Percentiles rank a stretch among this genome's conserved stretches.
Conservation (phyloP, 2,329 filamentous ascomycete genomes). For the Paecilomyces formosus region DNA sequence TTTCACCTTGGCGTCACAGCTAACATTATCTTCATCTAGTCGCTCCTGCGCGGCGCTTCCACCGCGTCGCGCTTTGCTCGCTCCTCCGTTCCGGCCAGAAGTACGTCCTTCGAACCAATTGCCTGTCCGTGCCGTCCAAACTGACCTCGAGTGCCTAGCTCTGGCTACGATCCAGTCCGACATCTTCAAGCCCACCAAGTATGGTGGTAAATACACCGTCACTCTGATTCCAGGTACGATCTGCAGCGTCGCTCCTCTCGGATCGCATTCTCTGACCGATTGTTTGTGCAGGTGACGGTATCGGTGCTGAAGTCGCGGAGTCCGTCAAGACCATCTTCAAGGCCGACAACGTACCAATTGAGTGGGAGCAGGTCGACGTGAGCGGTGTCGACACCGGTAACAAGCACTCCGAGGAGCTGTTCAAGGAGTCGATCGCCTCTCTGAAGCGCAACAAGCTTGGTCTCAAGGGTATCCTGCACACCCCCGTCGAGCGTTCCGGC, state of each 20-base stretch:
- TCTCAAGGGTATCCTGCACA: constrained; percentile 98
- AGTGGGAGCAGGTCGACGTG: constrained; percentile 98
- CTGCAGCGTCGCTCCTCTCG: background rate
- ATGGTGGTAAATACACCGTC: constrained; percentile 98
- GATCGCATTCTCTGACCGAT: background rate
- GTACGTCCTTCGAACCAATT: constrained; percentile 33
- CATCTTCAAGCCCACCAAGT: constrained; percentile 99
- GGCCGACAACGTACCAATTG: constrained; percentile 95
- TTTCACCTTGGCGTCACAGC: constrained; percentile 37
- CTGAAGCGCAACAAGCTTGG: constrained; percentile 98
- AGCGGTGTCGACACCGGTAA: constrained; percentile 78
- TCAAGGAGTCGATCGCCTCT: constrained; percentile 90
- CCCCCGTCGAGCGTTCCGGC: constrained; percentile 89
- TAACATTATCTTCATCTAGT: constrained; percentile 40
- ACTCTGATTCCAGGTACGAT: constrained; percentile 85
- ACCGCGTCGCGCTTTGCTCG: constrained; percentile 41
- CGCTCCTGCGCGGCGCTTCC: constrained; percentile 49
- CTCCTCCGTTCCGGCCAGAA: constrained; percentile 46
- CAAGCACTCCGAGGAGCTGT: constrained; percentile 87
- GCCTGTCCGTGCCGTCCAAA: background rate
- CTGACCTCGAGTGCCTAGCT: constrained; percentile 29
- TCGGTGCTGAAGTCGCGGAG: constrained; percentile 95
- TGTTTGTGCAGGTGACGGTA: constrained; percentile 64
- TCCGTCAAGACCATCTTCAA: constrained; percentile 99
- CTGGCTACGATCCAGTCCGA: constrained; percentile 83